These are phyloP conservation scores for Tuber calosporum DNA, from an alignment of 495 filamentous ascomycete genomes.

Conservation along the genomic window DNA sequence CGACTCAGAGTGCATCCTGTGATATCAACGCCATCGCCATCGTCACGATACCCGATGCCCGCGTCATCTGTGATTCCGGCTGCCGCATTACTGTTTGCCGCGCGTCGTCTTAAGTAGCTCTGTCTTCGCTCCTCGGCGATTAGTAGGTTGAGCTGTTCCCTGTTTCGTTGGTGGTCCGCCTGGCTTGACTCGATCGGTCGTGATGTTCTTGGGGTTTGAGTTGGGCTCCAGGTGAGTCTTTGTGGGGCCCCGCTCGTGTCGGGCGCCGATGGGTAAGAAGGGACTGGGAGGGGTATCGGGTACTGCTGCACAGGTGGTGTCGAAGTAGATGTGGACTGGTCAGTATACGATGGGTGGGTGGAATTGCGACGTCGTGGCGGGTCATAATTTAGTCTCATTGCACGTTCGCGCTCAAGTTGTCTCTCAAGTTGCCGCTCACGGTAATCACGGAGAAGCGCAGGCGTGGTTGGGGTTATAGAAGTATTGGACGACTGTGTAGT, in stretches of 20 bases:
- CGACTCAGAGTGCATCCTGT: conserved; percentile 40
- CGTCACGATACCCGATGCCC: conserved; percentile 20
- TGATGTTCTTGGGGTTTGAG: conserved; percentile 17
- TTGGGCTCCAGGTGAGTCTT: conserved; percentile 29
- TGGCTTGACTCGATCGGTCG: conserved; percentile 31
- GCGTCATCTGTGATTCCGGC: conserved; percentile 22
- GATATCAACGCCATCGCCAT: conserved; percentile 40
- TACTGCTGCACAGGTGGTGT: conserved; percentile 13
- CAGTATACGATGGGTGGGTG: conserved; percentile 38
- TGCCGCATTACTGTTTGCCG: conserved; percentile 17
- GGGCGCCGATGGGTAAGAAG: conserved; percentile 9
- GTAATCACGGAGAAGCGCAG: conserved; percentile 36
- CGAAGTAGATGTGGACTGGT: conserved; percentile 31
- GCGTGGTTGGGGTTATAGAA: conserved; percentile 24
- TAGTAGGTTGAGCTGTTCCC: conserved; percentile 30
- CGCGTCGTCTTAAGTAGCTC: conserved; percentile 31
- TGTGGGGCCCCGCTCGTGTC: conserved; percentile 16
- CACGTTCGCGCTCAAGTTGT: conserved; percentile 27
- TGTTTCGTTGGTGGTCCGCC: conserved; percentile 33
- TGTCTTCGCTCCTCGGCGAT: conserved; percentile 35
- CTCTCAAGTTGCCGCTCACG: conserved; percentile 28
- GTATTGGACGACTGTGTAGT: conserved; percentile 3
- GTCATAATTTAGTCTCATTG: conserved; percentile 35
- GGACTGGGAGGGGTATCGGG: conserved; percentile 13
- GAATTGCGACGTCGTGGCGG: conserved; percentile 38